phyloP scores from a whole-genome alignment of 306 rosid genomes.

The Delonix regia region DNA sequence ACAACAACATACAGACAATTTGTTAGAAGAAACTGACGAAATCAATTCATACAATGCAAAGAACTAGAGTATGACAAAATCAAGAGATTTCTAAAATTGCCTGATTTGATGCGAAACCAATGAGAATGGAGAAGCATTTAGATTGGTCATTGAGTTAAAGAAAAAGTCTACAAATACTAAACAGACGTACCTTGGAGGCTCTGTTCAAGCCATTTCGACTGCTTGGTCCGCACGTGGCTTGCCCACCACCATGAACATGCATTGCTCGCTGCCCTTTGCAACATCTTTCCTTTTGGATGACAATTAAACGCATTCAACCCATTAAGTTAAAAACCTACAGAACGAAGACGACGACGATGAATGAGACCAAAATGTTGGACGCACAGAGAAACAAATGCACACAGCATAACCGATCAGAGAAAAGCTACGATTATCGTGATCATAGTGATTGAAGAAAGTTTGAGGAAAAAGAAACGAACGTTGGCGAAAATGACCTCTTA shows the following conservation, averaged over 20 bases:
- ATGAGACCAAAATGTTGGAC: conserved; percentile 5
- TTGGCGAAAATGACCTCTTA: conserved; percentile 41
- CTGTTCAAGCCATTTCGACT: conserved; percentile 97
- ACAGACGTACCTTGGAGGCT: conserved; percentile 69
- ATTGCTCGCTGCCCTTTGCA: conserved; percentile 97
- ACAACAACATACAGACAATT: not conserved
- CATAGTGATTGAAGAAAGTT: conserved; percentile 28
- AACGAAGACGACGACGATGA: not conserved
- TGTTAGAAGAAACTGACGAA: conserved; percentile 19
- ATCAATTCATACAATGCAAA: not conserved
- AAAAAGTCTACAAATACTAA: not conserved
- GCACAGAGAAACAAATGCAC: not conserved
- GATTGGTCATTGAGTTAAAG: not conserved
- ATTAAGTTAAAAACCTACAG: conserved; percentile 34
- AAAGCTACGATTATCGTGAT: not conserved
- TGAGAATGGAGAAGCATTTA: not conserved
- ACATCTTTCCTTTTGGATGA: conserved; percentile 53
- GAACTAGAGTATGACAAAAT: conserved; percentile 14
- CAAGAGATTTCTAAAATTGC: conserved; percentile 30
- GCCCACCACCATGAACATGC: conserved; percentile 99
- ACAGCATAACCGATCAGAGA: conserved; percentile 28
- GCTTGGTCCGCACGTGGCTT: conserved; percentile 94
- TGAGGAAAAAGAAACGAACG: conserved; percentile 32
- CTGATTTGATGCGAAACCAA: conserved; percentile 7
- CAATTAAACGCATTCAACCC: conserved; percentile 36